Conservation (phyloP, 495 filamentous ascomycete genomes). For the Neurospora sp. region DNA sequence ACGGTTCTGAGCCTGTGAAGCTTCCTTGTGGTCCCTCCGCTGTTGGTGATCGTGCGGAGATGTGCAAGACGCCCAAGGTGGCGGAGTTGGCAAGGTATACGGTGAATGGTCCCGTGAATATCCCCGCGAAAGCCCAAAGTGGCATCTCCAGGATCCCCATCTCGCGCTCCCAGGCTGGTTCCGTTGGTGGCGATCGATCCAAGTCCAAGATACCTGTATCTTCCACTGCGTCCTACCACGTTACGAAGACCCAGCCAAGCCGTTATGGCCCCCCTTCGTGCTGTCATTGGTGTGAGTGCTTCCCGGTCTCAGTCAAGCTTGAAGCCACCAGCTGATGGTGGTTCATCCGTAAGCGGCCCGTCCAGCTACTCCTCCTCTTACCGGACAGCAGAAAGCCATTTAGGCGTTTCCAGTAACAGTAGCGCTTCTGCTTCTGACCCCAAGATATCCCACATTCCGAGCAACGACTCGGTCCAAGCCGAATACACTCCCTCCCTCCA, state of each 20-base stretch:
- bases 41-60: fast-evolving
- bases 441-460: neutral
- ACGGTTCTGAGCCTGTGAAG: neutral
- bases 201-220: neutral
- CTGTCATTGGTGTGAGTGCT: neutral
- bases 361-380: neutral
- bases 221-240: neutral
- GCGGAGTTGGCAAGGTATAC: neutral
- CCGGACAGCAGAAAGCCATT: neutral
- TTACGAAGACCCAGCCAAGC: neutral
- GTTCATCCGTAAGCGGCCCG: neutral
- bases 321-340: neutral
- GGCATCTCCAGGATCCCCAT: neutral
- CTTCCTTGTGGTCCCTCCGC: neutral
- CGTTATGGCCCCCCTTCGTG: neutral
- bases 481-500: neutral
- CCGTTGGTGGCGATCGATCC: neutral
- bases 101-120: neutral
- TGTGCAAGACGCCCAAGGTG: neutral
- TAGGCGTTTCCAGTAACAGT: neutral
- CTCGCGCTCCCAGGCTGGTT: neutral
- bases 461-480: neutral
- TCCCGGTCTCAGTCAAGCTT: neutral
- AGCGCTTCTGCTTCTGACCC: neutral
- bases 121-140: neutral